Conservation (phyloP, 1,139 yeast genomes). For the Protomyces lactucae-debilis region DNA sequence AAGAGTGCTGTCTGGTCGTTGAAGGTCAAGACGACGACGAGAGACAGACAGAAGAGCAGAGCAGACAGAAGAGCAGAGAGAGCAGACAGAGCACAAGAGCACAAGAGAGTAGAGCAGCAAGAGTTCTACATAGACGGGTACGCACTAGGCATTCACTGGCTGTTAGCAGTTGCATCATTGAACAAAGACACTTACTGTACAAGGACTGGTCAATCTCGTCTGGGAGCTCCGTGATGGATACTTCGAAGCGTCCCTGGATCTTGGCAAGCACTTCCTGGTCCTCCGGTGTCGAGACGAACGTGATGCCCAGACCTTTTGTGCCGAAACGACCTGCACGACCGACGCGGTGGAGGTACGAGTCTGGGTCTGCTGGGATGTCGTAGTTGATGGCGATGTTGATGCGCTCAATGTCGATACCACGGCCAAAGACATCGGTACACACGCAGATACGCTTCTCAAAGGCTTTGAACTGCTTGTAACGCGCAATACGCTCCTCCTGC, state of each 20-base stretch:
- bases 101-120: neutral
- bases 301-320: slow-evolving; percentile 95
- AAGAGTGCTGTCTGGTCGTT: neutral
- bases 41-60: neutral
- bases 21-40: neutral
- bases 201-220: slow-evolving; percentile 97
- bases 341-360: slow-evolving; percentile 96
- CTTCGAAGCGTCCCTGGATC: slow-evolving; percentile 97
- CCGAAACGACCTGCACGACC: slow-evolving; percentile 99
- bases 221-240: slow-evolving; percentile 89
- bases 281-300: slow-evolving; percentile 78
- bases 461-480: slow-evolving; percentile 94
- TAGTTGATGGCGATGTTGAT: slow-evolving; percentile 96
- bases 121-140: too few species aligned
- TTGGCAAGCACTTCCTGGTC: slow-evolving; percentile 87
- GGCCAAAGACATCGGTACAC: slow-evolving; percentile 96
- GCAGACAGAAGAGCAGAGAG: neutral
- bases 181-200: slow-evolving; percentile 65
- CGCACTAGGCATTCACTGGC: neutral
- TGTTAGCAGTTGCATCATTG: neutral
- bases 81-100: too few species aligned
- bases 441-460: slow-evolving; percentile 98
- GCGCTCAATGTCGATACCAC: slow-evolving; percentile 99
- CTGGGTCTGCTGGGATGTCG: slow-evolving; percentile 65
- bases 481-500: slow-evolving; percentile 95